Evolutionary conservation across 2,329 filamentous ascomycete species (phyloP).

Genomic region (Phoma herbarum): DNA sequence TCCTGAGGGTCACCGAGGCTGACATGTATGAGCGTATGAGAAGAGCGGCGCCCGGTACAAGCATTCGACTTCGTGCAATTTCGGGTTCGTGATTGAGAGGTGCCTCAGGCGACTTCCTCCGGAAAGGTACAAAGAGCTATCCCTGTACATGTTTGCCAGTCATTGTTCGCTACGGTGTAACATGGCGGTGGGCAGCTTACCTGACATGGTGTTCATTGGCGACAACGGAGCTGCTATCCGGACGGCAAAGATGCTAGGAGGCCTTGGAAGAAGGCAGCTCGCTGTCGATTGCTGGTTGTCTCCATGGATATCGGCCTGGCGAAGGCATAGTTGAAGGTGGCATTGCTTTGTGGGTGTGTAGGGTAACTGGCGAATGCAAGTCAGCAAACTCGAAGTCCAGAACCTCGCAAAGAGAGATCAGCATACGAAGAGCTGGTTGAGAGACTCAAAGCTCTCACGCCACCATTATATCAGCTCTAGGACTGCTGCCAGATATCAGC

Average conservation of each 20-base stretch:
- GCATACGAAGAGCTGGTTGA: background rate
- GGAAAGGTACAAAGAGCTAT: too few relatives aligned
- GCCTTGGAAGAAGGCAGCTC: background rate
- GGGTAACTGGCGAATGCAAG: background rate
- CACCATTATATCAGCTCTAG: background rate
- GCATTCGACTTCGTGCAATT: background rate
- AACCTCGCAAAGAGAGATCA: background rate
- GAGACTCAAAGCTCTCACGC: background rate
- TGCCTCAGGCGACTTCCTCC: background rate
- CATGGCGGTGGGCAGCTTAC: background rate
- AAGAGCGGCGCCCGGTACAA: too few relatives aligned
- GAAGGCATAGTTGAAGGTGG: background rate
- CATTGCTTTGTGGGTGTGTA: background rate
- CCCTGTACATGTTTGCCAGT: background rate
- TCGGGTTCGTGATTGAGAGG: background rate
- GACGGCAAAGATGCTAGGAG: background rate
- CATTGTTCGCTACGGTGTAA: background rate
- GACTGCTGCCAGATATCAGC: background rate
- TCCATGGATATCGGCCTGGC: background rate
- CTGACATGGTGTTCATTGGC: background rate
- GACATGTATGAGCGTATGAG: background rate
- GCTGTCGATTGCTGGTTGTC: background rate
- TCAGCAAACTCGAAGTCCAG: background rate
- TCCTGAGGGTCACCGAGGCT: background rate
- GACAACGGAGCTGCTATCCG: background rate